Conservation (phyloP, 192 early-diverging fungal species). For the Coemansia sp. region DNA sequence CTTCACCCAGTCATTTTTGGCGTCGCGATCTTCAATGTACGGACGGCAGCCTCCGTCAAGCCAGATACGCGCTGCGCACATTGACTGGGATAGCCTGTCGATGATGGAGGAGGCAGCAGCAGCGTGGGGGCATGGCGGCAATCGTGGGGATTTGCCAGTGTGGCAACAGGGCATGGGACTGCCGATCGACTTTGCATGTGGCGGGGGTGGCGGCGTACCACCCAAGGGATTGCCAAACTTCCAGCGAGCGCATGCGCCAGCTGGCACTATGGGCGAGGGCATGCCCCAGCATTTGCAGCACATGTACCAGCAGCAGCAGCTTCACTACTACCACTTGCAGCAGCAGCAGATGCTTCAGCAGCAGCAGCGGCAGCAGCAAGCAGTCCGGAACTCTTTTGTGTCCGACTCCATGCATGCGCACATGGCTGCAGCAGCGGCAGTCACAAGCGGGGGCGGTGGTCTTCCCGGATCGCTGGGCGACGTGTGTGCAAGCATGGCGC, state of each 20-base stretch:
- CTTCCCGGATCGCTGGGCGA: conserved; percentile 8
- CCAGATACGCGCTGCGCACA: conserved; percentile 50
- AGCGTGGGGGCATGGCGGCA: conserved; percentile 9
- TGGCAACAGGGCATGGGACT: conserved; percentile 29
- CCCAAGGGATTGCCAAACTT: conserved; percentile 1
- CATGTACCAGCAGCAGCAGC: conserved; percentile 14
- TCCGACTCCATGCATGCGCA: neutral
- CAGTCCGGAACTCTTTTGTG: neutral
- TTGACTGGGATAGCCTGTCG: conserved; percentile 51
- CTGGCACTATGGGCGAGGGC: neutral
- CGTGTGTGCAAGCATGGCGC: conserved; percentile 13
- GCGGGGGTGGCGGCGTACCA: neutral
- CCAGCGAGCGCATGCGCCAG: conserved; percentile 1
- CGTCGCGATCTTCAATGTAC: conserved; percentile 48
- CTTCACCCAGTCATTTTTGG: conserved; percentile 49
- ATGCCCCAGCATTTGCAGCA: conserved; percentile 12
- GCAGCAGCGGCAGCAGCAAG: conserved; percentile 11
- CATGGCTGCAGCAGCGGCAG: conserved; percentile 2
- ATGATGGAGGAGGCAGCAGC: conserved; percentile 35
- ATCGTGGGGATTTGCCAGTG: conserved; percentile 22
- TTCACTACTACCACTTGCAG: neutral
- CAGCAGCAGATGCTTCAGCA: conserved; percentile 1
- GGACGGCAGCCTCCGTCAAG: conserved; percentile 48
- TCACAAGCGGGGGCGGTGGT: neutral
- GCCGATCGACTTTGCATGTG: conserved; percentile 17